Evolutionary conservation across 305 asterid genomes (phyloP), one percentile per base, ranked within the genome.

Genomic region (Solanum chacoense): DNA sequence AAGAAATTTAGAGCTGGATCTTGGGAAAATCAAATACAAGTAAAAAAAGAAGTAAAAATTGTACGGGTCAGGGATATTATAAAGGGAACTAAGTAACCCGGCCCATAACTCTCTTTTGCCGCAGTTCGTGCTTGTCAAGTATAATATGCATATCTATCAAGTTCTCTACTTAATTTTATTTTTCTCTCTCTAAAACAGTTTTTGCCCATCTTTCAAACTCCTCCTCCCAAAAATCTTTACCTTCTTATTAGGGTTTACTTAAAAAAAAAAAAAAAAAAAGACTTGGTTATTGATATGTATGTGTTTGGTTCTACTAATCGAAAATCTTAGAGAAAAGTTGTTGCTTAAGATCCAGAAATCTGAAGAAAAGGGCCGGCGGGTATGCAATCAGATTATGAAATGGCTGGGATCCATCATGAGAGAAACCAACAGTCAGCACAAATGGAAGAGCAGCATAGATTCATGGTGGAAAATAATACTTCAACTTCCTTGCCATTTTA

Each of bases 351-450:
- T 79, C 55, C 13, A 0, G 9, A 32, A 36, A 31, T 45, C 8
- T 16, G 45, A 37, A 80, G 2, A 26, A 40, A 73, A 35, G 78
- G 69, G 45, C 42, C 1, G 38, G 38, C 42, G 42, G 42, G 9
- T 81, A 94, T 94, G 96, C 94, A 94, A 88, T 91, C 96, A 38
- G 93, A 93, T 83, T 94, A 35, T 73, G 94, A 87, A 71, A 91
- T 93, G 92, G 91, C 92, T 36, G 94, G 94, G 77, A 89, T 91
- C 93, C 94, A 92, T 91, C 42, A 42, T 28, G 16, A 79, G n/a
- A 78, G 85, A 78, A 78, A 78, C 34, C 85, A 81, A 45, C 29
- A 8, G 16, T 10, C 7, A 29, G 29, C 18, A 45, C 42, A 45
- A 29, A 26, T 50, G 38, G 86, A 83, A 31, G 95, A 91, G 7